Conservation (phyloP, 176 grass and related monocot genomes). For the Oropetium thomaeum region DNA sequence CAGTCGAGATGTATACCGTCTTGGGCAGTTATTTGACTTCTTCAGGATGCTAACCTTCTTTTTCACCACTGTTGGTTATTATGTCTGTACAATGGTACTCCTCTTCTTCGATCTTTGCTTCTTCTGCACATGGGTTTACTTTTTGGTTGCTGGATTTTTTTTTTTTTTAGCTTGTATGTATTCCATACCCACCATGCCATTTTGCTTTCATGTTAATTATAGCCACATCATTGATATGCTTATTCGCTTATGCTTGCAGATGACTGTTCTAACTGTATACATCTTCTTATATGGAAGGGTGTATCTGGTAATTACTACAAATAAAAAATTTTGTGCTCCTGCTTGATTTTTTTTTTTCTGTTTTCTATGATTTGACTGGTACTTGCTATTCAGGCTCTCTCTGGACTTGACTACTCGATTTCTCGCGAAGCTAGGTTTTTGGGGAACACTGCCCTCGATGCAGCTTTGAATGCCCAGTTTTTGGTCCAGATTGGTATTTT, state of each 20-base stretch:
- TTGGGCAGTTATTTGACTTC: constrained; percentile 97
- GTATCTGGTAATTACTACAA: constrained; percentile 40
- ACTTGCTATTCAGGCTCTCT: constrained; percentile 64
- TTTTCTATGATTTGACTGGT: neutral
- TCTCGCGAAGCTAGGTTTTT: constrained; percentile 55
- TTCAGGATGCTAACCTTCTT: constrained; percentile 97
- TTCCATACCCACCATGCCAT: neutral
- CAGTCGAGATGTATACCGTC: constrained; percentile 85
- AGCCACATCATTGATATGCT: neutral
- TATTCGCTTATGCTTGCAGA: constrained; percentile 29
- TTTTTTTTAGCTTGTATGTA: neutral
- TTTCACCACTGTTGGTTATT: constrained; percentile 93
- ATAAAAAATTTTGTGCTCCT: neutral
- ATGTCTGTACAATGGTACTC: constrained; percentile 95
- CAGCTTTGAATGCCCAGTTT: constrained; percentile 95
- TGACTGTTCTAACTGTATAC: constrained; percentile 57
- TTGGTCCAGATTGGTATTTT: constrained; percentile 97
- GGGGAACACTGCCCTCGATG: constrained; percentile 85
- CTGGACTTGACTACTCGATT: constrained; percentile 83
- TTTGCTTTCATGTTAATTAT: neutral
- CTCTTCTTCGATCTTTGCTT: neutral
- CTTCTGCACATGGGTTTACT: neutral
- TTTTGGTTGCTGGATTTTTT: neutral
- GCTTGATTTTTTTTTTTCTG: neutral
- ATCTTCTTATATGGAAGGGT: constrained; percentile 58